A percentile compares a stretch with the other conserved stretches of the same genome.
phyloP scores from a whole-genome alignment of 306 rosid species.

The Cicer cuneatum region DNA sequence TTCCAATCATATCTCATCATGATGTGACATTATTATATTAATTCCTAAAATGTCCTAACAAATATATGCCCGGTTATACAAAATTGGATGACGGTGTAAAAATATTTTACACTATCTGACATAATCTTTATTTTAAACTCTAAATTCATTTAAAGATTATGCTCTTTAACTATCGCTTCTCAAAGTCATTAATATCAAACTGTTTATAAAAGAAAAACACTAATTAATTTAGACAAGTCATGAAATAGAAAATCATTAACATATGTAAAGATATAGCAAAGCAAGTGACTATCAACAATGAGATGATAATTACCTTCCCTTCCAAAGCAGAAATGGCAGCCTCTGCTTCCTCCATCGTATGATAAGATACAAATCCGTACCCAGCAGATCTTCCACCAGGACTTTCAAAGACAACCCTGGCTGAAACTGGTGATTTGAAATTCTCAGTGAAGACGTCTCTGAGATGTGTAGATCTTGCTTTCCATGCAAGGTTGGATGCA shows the following conservation, averaged over 20 bases:
- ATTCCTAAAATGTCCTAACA: neutral
- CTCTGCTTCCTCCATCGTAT: conserved; percentile 77
- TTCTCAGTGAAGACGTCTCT: conserved; percentile 66
- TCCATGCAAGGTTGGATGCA: conserved; percentile 82
- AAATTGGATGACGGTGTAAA: neutral
- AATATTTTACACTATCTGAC: neutral
- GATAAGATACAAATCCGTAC: conserved; percentile 84
- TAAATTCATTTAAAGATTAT: conserved; percentile 12
- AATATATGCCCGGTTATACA: neutral
- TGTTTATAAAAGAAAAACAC: conserved; percentile 23
- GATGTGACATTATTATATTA: neutral
- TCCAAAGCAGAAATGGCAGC: conserved; percentile 75
- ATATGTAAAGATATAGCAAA: conserved; percentile 28
- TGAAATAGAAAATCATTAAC: conserved; percentile 13
- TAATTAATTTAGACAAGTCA: neutral
- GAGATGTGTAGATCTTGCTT: conserved; percentile 78
- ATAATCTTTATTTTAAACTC: neutral
- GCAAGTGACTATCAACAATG: conserved; percentile 13
- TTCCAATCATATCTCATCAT: neutral
- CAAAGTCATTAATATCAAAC: conserved; percentile 19
- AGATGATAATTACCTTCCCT: conserved; percentile 71
- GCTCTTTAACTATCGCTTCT: neutral
- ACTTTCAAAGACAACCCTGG: conserved; percentile 80
- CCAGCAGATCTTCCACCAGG: conserved; percentile 75
- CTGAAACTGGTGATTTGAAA: conserved; percentile 76